A percentile compares a stretch with the other conserved stretches of the same genome.
Evolutionary conservation across 2,329 filamentous ascomycete genomes (phyloP).

Genomic region (Pseudogymnoascus sp.): DNA sequence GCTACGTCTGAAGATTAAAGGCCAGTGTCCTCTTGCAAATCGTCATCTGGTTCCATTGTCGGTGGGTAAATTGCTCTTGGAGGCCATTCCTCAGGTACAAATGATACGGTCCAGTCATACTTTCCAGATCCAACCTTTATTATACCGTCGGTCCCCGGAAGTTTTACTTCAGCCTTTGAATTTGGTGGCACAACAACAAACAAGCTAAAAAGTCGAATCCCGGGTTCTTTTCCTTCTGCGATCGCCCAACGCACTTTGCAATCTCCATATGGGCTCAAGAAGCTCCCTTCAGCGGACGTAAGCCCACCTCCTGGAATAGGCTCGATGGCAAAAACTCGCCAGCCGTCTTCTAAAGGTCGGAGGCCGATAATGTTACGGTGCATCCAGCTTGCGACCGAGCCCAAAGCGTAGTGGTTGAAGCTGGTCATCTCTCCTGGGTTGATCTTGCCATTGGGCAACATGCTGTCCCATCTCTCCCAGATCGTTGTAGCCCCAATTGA

Average conservation of each 20-base stretch:
- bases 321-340: constrained; percentile 15
- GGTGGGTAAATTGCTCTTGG: constrained; percentile 12
- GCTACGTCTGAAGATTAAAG: not conserved
- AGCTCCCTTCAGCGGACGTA: constrained; percentile 19
- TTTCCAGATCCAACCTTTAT: constrained; percentile 7
- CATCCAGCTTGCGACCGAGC: constrained; percentile 29
- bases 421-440: constrained; percentile 22
- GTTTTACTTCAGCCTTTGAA: constrained; percentile 10
- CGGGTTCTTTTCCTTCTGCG: not conserved
- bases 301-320: constrained; percentile 22
- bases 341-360: not conserved
- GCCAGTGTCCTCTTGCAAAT: not conserved
- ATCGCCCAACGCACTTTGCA: not conserved
- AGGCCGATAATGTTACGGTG: constrained; percentile 26
- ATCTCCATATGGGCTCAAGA: constrained; percentile 16
- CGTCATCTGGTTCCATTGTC: not conserved
- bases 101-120: not conserved
- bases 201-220: constrained; percentile 8
- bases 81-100: constrained; percentile 13
- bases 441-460: constrained; percentile 20
- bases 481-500: constrained; percentile 24
- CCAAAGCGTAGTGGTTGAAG: constrained; percentile 24
- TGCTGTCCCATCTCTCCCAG: constrained; percentile 24
- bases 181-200: constrained; percentile 21
- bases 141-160: not conserved